Evolutionary conservation across 2,329 filamentous ascomycete genomes (phyloP).

Genomic region (Drechmeria coniospora): DNA sequence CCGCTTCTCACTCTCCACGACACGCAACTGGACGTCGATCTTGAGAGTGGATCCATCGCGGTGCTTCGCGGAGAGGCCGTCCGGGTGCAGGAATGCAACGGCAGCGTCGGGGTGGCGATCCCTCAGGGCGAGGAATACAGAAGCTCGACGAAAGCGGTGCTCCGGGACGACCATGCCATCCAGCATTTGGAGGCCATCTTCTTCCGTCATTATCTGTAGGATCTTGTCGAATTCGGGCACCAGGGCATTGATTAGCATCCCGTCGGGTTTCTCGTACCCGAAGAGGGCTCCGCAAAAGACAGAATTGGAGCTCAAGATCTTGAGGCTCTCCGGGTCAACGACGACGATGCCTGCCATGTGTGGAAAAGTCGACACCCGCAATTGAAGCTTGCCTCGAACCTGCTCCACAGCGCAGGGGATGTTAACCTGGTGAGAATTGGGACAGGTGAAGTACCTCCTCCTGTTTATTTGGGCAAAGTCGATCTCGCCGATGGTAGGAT

Average conservation of each 20-base stretch:
- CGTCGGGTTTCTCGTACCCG: constrained; percentile 71
- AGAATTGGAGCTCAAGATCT: constrained; percentile 83
- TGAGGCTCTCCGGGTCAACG: constrained; percentile 60
- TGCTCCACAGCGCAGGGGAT: constrained; percentile 75
- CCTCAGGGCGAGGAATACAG: constrained; percentile 67
- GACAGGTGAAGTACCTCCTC: constrained; percentile 70
- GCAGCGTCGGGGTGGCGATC: constrained; percentile 70
- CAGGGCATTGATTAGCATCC: constrained; percentile 61
- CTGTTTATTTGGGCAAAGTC: constrained; percentile 63
- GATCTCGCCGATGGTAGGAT: constrained; percentile 52
- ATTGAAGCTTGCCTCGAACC: constrained; percentile 49
- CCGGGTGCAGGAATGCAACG: constrained; percentile 66
- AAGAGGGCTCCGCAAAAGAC: constrained; percentile 90
- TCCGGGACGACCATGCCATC: constrained; percentile 97
- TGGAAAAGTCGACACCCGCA: constrained; percentile 85
- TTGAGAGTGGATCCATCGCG: constrained; percentile 84
- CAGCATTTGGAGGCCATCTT: constrained; percentile 67
- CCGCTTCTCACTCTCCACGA: constrained; percentile 76
- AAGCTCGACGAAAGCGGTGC: constrained; percentile 82
- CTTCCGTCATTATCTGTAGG: constrained; percentile 64
- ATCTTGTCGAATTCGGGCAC: constrained; percentile 81
- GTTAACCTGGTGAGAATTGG: constrained; percentile 59
- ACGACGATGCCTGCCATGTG: constrained; percentile 97
- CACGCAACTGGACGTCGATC: constrained; percentile 91
- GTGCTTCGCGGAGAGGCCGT: constrained; percentile 72